Conservation (phyloP, 177 flowering plant genomes). For the Vitis hybrid region DNA sequence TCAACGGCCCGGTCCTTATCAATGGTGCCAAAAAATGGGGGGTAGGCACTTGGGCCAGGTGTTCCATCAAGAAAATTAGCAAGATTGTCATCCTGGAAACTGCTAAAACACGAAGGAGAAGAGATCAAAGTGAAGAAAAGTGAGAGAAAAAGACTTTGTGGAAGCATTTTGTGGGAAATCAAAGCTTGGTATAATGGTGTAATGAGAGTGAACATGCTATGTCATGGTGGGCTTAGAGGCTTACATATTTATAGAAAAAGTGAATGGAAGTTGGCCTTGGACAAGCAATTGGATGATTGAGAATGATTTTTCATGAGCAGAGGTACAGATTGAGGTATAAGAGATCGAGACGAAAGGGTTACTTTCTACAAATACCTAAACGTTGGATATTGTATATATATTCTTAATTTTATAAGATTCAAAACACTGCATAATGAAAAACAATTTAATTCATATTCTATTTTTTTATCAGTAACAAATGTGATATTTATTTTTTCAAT, state of each 20-base stretch:
- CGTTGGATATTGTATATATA: not conserved
- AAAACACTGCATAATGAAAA: too few relatives aligned
- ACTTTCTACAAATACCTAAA: not conserved
- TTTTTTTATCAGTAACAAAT: too few relatives aligned
- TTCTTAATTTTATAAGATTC: too few relatives aligned
- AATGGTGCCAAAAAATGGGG: too few relatives aligned
- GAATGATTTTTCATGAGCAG: not conserved
- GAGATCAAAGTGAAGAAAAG: conserved; percentile 4
- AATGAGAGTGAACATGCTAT: not conserved
- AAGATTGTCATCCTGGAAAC: not conserved
- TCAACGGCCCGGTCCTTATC: not conserved
- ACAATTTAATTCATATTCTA: too few relatives aligned
- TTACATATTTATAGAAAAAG: not conserved
- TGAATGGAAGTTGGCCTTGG: not conserved
- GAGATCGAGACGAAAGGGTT: conserved; percentile 11
- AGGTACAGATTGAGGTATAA: conserved; percentile 7
- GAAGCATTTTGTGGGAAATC: not conserved
- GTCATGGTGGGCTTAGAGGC: not conserved
- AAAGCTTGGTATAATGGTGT: not conserved
- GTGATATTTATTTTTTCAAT: too few relatives aligned
- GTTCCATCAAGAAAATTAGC: not conserved
- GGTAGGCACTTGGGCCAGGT: too few relatives aligned
- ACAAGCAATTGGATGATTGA: not conserved
- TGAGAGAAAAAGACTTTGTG: not conserved
- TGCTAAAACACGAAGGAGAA: not conserved